Evolutionary conservation across 495 filamentous ascomycete genomes (phyloP).

Genomic region (Penicillium subrubescens): DNA sequence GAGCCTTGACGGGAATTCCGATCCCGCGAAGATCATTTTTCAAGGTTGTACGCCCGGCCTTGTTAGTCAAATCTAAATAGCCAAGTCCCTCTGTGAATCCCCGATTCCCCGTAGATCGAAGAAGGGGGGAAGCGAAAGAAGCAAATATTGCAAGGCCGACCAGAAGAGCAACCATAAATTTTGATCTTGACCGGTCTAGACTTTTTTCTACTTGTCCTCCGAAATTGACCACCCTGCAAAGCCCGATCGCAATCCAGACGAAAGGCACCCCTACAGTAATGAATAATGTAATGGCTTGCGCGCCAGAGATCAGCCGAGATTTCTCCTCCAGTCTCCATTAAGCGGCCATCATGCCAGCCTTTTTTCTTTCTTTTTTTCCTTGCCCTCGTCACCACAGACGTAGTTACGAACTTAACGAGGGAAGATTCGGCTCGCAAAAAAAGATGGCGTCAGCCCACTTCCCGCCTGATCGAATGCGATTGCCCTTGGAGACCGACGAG

Average conservation of each 20-base stretch:
- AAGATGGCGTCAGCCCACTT: conserved; percentile 26
- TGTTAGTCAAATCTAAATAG: background rate
- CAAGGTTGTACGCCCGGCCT: background rate
- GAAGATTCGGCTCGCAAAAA: background rate
- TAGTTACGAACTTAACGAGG: background rate
- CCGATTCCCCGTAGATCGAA: background rate
- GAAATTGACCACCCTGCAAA: conserved; percentile 9
- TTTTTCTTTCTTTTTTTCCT: conserved; percentile 1
- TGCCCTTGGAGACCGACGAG: background rate
- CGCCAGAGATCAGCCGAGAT: conserved; percentile 6
- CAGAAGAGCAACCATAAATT: conserved; percentile 21
- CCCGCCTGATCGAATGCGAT: conserved; percentile 18
- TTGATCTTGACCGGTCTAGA: conserved; percentile 32
- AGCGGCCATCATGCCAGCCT: background rate
- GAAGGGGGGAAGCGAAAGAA: conserved; percentile 11
- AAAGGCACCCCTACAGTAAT: background rate
- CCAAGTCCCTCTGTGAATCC: background rate
- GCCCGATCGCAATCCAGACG: conserved; percentile 8
- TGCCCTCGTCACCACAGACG: background rate
- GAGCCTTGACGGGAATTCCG: conserved; percentile 11
- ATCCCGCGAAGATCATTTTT: background rate
- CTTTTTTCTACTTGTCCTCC: conserved; percentile 29
- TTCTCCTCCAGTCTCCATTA: background rate
- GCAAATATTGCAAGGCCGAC: conserved; percentile 20
- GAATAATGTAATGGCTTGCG: conserved; percentile 9